A percentile compares a stretch with the other conserved stretches of the same genome.
Evolutionary conservation across 306 rosid species (phyloP).

Genomic region (Vigna nakashimae): DNA sequence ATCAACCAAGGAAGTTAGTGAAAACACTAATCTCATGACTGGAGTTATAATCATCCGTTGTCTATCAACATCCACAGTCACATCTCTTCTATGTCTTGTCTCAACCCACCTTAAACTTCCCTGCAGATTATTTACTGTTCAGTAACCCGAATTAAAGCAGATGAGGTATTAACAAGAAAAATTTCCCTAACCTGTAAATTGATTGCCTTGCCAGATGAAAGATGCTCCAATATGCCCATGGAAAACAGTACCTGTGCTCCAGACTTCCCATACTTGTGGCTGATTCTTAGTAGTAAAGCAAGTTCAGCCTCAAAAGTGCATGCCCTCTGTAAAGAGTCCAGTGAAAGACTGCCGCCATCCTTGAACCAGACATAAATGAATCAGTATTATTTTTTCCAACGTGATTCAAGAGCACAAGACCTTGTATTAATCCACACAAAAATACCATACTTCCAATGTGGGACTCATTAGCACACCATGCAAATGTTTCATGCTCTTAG

Average conservation of each 20-base stretch:
- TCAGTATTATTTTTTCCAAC: conserved; percentile 9
- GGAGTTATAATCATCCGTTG: conserved; percentile 75
- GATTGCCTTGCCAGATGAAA: conserved; percentile 79
- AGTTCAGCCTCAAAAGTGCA: conserved; percentile 91
- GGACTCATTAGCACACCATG: not conserved
- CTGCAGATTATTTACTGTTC: conserved; percentile 53
- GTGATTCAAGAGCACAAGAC: not conserved
- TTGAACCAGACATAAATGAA: conserved; percentile 41
- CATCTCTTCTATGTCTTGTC: conserved; percentile 63
- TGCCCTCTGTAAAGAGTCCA: conserved; percentile 84
- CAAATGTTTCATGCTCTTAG: too few species aligned
- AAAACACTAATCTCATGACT: conserved; percentile 78
- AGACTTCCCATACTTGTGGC: conserved; percentile 89
- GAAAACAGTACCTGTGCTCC: conserved; percentile 92
- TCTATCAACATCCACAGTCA: conserved; percentile 73
- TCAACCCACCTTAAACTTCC: conserved; percentile 81
- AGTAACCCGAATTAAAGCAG: conserved; percentile 27
- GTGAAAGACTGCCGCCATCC: conserved; percentile 88
- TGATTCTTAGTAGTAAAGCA: conserved; percentile 77
- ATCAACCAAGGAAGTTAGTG: conserved; percentile 84
- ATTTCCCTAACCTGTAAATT: conserved; percentile 61
- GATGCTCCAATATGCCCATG: conserved; percentile 84
- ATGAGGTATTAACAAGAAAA: conserved; percentile 20
- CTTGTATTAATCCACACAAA: not conserved
- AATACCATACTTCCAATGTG: not conserved